Evolutionary conservation across 2,329 filamentous ascomycete genomes (phyloP).

Genomic region (Calonectria naviculata): DNA sequence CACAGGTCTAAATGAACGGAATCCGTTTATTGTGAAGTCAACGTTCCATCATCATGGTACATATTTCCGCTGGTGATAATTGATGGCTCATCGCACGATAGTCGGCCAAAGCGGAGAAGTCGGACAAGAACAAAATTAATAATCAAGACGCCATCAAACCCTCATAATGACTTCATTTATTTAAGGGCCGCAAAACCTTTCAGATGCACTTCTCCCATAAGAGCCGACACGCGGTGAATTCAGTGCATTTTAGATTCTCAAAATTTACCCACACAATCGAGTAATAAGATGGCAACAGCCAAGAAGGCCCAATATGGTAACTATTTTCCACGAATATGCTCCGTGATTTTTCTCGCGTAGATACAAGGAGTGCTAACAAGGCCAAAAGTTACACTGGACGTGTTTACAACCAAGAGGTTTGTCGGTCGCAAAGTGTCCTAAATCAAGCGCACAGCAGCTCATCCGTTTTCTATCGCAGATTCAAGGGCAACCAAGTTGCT

Average conservation of each 20-base stretch:
- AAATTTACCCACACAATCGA: background rate
- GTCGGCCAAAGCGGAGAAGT: background rate
- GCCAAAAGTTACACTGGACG: background rate
- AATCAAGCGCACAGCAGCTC: background rate
- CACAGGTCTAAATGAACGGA: too few relatives aligned
- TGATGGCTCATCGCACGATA: background rate
- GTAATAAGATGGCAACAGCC: background rate
- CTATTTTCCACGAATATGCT: background rate
- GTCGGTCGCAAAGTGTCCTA: background rate
- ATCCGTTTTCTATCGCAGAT: background rate
- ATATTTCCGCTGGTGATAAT: too few relatives aligned
- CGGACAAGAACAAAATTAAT: background rate
- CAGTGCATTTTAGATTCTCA: too few relatives aligned
- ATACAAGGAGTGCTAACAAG: background rate
- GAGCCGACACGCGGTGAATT: too few relatives aligned
- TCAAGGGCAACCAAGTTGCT: slow-evolving; percentile 13
- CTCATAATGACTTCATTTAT: background rate
- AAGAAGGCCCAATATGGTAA: background rate
- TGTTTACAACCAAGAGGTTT: background rate
- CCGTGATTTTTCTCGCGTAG: background rate
- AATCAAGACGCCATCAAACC: background rate
- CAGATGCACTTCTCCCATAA: too few relatives aligned
- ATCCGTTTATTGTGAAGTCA: too few relatives aligned
- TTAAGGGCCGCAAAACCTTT: background rate
- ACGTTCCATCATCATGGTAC: too few relatives aligned